Base-by-base conservation (phyloP, 192 early-diverging fungal genomes). In the Coemansia aciculifera region DNA sequence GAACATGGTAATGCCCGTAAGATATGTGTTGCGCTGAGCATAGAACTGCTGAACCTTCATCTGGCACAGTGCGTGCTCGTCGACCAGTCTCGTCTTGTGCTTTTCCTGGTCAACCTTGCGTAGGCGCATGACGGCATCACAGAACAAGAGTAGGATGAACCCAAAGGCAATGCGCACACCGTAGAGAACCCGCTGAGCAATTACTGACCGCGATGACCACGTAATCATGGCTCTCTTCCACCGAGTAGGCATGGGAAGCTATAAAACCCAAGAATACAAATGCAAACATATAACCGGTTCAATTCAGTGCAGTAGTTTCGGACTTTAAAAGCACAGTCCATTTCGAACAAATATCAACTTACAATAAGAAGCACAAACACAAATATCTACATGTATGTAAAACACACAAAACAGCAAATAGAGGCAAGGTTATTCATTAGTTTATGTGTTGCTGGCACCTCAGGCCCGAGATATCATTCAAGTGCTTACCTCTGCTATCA, bases 1-100 rank as follows among this genome's bases (percentile, higher is more conserved):
- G 61, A 84, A 84, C 74, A 86, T 76, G n/a, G 85, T 86, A 71
- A 86, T 84, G 13, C 85, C 85, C 4, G 81, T 84, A 65, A 86
- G 68, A 31, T 86, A 86, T 17, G 83, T 76, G 66, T 86, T 86
- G 75, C 85, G 85, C 68, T 86, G 85, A 12, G 82, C 82, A 36
- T 85, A 85, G 71, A 85, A 85, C 73, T 81, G 69, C 67, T 78
- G 78, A 1, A 80, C 67, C 71, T 77, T 77, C 29, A 75, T 70
- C 71, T 85, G 79, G 76, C 84, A 81, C 56, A 78, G 54, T 19
- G 76, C 67, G 57, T 77, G 84, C 49, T 77, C 84, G 68, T 85
- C 76, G 59, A 75, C 59, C 10, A 81, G 65, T 12, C 68, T 72
- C 23, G 70, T 40, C 36, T 63, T 62, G 38, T 65, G 38, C 62